Conservation (phyloP, 345 rosid species). For the Salix arbutifolia region DNA sequence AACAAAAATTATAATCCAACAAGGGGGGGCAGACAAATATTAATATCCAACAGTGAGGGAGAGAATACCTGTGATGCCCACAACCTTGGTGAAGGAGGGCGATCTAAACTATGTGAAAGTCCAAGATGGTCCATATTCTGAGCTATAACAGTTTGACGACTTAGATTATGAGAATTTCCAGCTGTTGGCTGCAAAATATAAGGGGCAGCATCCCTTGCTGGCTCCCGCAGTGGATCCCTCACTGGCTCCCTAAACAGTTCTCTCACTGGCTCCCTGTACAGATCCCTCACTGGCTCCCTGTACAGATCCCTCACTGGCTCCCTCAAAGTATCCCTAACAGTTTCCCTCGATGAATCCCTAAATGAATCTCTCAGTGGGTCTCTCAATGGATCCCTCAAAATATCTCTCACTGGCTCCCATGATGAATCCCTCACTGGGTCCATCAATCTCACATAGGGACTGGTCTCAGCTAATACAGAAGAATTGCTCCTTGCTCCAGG, state of each 20-base stretch:
- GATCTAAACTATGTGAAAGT: slow-evolving; percentile 43
- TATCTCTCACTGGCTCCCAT: background rate
- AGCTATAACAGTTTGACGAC: slow-evolving; percentile 29
- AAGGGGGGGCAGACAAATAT: background rate
- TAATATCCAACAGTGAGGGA: slow-evolving; percentile 12
- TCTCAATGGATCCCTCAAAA: slow-evolving; percentile 2
- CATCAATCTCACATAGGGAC: slow-evolving; percentile 31
- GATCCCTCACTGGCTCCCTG: slow-evolving; percentile 8
- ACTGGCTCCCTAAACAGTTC: slow-evolving; percentile 2
- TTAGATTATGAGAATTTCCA: slow-evolving; percentile 37
- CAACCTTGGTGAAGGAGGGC: slow-evolving; percentile 39
- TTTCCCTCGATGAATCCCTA: slow-evolving; percentile 6
- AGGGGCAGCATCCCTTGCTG: slow-evolving; percentile 33
- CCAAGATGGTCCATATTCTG: slow-evolving; percentile 44
- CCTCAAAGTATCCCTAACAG: slow-evolving; percentile 3
- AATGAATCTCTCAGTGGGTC: slow-evolving; percentile 5
- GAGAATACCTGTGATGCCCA: slow-evolving; percentile 64
- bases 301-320: slow-evolving; percentile 4
- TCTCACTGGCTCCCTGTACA: background rate
- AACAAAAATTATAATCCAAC: background rate
- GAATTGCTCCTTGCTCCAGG: slow-evolving; percentile 39
- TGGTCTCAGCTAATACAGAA: slow-evolving; percentile 45
- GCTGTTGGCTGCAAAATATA: slow-evolving; percentile 28
- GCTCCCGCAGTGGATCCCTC: slow-evolving; percentile 5
- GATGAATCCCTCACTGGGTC: slow-evolving; percentile 1